Evolutionary conservation across 2,329 filamentous ascomycete genomes (phyloP).

Genomic region (Mariannaea sp.): DNA sequence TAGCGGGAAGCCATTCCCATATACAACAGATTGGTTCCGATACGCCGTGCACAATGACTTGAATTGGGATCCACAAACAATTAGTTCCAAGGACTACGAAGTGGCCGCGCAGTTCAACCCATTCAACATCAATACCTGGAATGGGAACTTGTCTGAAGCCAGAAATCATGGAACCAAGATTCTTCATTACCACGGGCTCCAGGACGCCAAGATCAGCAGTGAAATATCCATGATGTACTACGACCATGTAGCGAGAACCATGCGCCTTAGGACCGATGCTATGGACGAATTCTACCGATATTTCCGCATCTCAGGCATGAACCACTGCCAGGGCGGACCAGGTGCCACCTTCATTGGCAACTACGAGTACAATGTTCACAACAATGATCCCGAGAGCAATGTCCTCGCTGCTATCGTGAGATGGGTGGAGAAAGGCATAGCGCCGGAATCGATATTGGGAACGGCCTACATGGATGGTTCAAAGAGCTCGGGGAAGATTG

Average conservation of each 20-base stretch:
- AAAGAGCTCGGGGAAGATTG: slow-evolving; percentile 15
- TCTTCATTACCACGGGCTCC: slow-evolving; percentile 52
- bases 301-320: slow-evolving; percentile 58
- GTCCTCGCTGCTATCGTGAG: slow-evolving; percentile 53
- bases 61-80: slow-evolving; percentile 31
- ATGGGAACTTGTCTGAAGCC: slow-evolving; percentile 47
- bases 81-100: slow-evolving; percentile 34
- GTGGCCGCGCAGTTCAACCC: slow-evolving; percentile 43
- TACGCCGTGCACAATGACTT: slow-evolving; percentile 49
- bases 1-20: slow-evolving; percentile 18
- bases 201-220: slow-evolving; percentile 26
- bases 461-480: slow-evolving; percentile 41
- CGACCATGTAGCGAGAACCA: slow-evolving; percentile 23
- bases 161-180: slow-evolving; percentile 49
- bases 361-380: slow-evolving; percentile 24
- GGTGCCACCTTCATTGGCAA: slow-evolving; percentile 47
- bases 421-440: slow-evolving; percentile 52
- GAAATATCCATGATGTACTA: slow-evolving; percentile 35
- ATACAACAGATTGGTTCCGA: slow-evolving; percentile 40
- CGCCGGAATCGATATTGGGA: slow-evolving; percentile 47
- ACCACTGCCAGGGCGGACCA: slow-evolving; percentile 53
- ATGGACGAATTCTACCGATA: slow-evolving; percentile 56
- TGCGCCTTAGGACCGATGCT: slow-evolving; percentile 33
- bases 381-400: slow-evolving; percentile 46
- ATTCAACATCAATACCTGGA: slow-evolving; percentile 48